Evolutionary conservation across 331 rosid genomes (phyloP).

Genomic region (Arachis monticola): DNA sequence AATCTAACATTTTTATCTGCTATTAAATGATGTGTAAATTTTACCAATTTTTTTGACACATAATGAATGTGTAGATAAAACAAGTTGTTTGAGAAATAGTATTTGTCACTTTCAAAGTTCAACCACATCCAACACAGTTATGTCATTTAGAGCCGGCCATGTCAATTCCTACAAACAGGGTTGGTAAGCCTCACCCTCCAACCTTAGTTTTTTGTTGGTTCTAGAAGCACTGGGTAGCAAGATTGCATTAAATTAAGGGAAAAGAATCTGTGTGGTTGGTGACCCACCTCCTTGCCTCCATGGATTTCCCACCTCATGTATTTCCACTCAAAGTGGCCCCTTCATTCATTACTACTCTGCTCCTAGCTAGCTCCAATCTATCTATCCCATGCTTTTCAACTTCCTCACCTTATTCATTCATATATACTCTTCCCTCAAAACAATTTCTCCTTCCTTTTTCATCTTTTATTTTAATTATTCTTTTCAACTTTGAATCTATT

Average conservation of each 20-base stretch:
- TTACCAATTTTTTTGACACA: no score
- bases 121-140: constrained; percentile 42
- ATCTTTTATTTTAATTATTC: no score
- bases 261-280: constrained; percentile 56
- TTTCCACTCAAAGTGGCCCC: constrained; percentile 8
- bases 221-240: constrained; percentile 42
- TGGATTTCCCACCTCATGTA: constrained; percentile 41
- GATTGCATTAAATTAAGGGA: neutral
- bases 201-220: constrained; percentile 40
- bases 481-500: no score
- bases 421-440: no score
- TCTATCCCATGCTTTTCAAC: constrained; percentile 28
- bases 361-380: constrained; percentile 24
- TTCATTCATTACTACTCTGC: constrained; percentile 10
- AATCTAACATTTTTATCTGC: no score
- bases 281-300: constrained; percentile 50
- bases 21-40: no score
- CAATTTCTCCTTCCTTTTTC: no score
- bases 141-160: constrained; percentile 41
- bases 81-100: neutral
- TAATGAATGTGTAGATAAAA: no score
- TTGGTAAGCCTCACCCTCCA: constrained; percentile 53
- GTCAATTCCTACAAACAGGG: constrained; percentile 42
- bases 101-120: constrained; percentile 46
- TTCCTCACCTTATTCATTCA: constrained; percentile 5